phyloP scores from a whole-genome alignment of 495 filamentous ascomycete species.

The Aspergillus coremiiformis region DNA sequence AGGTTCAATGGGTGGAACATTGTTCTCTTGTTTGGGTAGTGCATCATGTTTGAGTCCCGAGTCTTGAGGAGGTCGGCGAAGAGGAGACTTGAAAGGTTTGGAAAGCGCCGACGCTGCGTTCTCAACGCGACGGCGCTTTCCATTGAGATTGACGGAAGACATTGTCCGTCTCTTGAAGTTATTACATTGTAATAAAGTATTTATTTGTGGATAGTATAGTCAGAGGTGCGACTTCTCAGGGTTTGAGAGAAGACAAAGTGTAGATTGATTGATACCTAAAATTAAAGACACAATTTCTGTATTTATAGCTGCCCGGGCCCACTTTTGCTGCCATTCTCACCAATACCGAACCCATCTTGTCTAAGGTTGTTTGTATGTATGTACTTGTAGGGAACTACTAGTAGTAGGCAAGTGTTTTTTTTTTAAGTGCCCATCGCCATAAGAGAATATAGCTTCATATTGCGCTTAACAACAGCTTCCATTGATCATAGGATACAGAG shows the following conservation, averaged over 20 bases:
- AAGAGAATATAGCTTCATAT: too few relatives aligned
- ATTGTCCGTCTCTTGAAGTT: constrained; percentile 6
- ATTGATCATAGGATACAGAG: constrained; percentile 9
- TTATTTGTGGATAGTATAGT: not conserved
- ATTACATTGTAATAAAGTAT: not conserved
- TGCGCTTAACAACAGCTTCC: not conserved
- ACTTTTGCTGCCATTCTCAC: too few relatives aligned
- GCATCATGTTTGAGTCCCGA: constrained; percentile 1
- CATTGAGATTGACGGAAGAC: constrained; percentile 13
- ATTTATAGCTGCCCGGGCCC: too few relatives aligned
- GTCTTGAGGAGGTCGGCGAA: constrained; percentile 31
- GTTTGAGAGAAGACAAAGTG: not conserved
- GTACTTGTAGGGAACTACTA: too few relatives aligned
- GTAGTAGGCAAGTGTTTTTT: not conserved
- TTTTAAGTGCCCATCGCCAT: too few relatives aligned
- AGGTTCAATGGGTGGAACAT: constrained; percentile 1
- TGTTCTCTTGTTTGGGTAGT: constrained; percentile 7
- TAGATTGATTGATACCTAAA: not conserved
- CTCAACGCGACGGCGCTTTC: constrained; percentile 53
- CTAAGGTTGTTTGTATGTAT: too few relatives aligned
- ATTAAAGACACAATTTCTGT: too few relatives aligned
- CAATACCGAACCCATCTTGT: too few relatives aligned
- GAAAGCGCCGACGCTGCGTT: constrained; percentile 43
- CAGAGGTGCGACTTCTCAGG: not conserved
- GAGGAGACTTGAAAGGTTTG: constrained; percentile 63